Percentiles rank a stretch among this genome's conserved stretches.
These are phyloP conservation scores for Atkinsonella texensis DNA, from an alignment of 2,329 filamentous ascomycete genomes.

Conservation along the genomic window DNA sequence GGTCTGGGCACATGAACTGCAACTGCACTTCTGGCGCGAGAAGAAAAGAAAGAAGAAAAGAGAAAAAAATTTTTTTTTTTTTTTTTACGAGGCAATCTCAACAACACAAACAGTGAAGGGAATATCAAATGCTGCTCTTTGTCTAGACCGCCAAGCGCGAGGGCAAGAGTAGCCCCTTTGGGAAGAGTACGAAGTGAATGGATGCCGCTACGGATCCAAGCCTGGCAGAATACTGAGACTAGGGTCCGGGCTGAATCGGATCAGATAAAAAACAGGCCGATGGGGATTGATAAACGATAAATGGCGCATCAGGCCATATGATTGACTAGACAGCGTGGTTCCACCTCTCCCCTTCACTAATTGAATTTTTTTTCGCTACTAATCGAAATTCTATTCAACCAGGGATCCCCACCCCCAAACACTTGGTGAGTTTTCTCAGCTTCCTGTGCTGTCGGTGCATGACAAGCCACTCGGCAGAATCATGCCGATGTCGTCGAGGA, in stretches of 20 bases:
- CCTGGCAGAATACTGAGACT: neutral
- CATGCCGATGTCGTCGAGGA: neutral
- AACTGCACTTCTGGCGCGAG: neutral
- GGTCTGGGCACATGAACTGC: neutral
- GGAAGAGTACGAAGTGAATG: neutral
- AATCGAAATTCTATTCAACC: neutral
- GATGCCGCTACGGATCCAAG: neutral
- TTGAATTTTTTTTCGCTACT: too few relatives aligned
- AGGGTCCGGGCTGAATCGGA: neutral
- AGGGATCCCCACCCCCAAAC: neutral
- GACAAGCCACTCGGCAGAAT: constrained; percentile 4
- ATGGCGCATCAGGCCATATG: constrained; percentile 3
- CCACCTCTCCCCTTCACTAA: neutral
- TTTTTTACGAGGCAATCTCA: too few relatives aligned
- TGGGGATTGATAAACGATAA: neutral
- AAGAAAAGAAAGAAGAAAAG: neutral
- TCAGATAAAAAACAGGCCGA: constrained; percentile 5
- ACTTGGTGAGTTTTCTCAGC: neutral
- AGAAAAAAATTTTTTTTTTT: too few relatives aligned
- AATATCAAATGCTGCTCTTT: too few relatives aligned
- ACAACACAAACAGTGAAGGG: too few relatives aligned
- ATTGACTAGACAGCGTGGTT: constrained; percentile 4
- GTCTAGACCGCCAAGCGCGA: neutral
- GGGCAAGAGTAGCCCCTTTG: neutral
- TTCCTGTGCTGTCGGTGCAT: neutral